phyloP scores from a whole-genome alignment of 1,284 basidiomycete genomes.

The Malassezia slooffiae region DNA sequence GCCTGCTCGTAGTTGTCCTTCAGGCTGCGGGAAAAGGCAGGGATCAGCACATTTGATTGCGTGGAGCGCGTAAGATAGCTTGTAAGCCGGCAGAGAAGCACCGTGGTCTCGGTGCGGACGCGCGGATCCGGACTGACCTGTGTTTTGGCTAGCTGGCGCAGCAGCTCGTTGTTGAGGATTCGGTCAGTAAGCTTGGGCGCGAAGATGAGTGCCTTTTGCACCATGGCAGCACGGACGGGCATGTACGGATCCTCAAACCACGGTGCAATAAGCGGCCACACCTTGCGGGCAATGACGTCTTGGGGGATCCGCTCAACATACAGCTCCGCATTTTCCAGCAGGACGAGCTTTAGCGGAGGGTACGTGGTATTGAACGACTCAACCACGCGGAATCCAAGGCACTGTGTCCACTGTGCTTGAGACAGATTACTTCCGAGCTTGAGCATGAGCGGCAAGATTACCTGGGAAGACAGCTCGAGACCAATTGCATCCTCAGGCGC shows the following conservation, averaged over 20 bases:
- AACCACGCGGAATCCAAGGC: constrained; percentile 26
- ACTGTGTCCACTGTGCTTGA: constrained; percentile 25
- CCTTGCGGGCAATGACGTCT: constrained; percentile 68
- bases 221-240: constrained; percentile 83
- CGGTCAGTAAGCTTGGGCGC: constrained; percentile 72
- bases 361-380: constrained; percentile 50
- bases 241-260: constrained; percentile 90
- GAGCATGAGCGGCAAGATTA: constrained; percentile 35
- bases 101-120: constrained; percentile 94
- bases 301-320: constrained; percentile 79
- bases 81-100: constrained; percentile 81
- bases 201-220: constrained; percentile 73
- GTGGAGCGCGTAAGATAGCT: constrained; percentile 71
- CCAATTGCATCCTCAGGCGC: constrained; percentile 2
- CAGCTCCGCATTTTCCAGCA: constrained; percentile 72
- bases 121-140: constrained; percentile 85
- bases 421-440: constrained; percentile 26
- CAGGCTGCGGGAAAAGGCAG: constrained; percentile 79
- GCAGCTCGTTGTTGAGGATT: constrained; percentile 88
- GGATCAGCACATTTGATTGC: constrained; percentile 89
- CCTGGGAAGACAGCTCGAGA: constrained; percentile 13
- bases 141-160: constrained; percentile 80
- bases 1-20: constrained; percentile 88
- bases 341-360: constrained; percentile 81
- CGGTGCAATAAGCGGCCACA: constrained; percentile 90